phyloP scores from a whole-genome alignment of 805 yeast species.

The Schizosaccharomyces octosporus region DNA sequence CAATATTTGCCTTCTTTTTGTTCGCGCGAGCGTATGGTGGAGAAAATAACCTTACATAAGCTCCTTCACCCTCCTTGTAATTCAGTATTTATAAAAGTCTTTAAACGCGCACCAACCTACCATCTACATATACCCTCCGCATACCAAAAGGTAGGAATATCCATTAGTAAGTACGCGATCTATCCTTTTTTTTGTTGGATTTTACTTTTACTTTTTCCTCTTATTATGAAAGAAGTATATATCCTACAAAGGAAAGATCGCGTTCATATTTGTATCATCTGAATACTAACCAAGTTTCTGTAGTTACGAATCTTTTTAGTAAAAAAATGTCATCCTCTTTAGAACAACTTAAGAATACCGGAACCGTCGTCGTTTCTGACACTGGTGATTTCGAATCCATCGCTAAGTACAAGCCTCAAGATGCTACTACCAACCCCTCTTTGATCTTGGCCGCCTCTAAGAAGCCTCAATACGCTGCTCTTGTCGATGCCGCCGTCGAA shows the following conservation, averaged over 20 bases:
- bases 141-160: too few relatives aligned
- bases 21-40: too few relatives aligned
- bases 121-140: too few relatives aligned
- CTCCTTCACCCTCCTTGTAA: too few relatives aligned
- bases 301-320: not conserved
- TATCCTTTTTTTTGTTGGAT: too few relatives aligned
- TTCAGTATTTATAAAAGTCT: too few relatives aligned
- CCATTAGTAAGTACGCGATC: too few relatives aligned
- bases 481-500: constrained; percentile 75
- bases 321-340: constrained; percentile 29
- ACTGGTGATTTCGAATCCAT: constrained; percentile 94
- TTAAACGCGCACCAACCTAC: too few relatives aligned
- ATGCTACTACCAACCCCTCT: constrained; percentile 97
- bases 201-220: not conserved
- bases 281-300: not conserved
- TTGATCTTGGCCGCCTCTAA: constrained; percentile 86
- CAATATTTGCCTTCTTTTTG: too few relatives aligned
- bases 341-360: constrained; percentile 81
- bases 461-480: constrained; percentile 65
- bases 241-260: not conserved
- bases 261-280: not conserved
- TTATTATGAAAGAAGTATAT: not conserved
- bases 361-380: constrained; percentile 92
- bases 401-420: constrained; percentile 95
- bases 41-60: too few relatives aligned